Base-by-base conservation (phyloP, 331 rosid genomes). In the Malus hybrid region DNA sequence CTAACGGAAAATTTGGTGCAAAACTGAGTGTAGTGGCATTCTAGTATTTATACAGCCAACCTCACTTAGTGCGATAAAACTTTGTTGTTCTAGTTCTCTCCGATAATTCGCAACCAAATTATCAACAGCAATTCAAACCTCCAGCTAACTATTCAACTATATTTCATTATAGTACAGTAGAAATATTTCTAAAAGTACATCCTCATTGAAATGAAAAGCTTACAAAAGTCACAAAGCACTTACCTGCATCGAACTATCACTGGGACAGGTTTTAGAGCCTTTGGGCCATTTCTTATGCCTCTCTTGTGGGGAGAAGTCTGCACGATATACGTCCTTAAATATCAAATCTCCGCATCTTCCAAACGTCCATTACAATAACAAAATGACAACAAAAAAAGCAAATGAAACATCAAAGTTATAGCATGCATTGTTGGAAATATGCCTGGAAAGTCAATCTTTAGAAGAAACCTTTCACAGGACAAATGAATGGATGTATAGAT, bases 271-370 rank as follows among this genome's bases (percentile, higher is more conserved):
- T 95, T 92, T 76, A 92, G 70, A 69, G 97, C 99, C 84, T 80
- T 95, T 4, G 97, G 97, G 39, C 96, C 99, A 83, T 95, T 95
- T 76, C 99, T 82, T 77, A 95, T 86, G 77, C 97, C 97, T 85
- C 87, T 92, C 86, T 75, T 95, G 80, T 92, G 96, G 56, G 72
- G 88, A 82, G 93, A 85, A 73, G 73, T 75, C 97, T 94, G 84
- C 90, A 85, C 28, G 24, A 72, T 14, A 77, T 7, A 59, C 76
- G 69, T 28, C 42, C 77, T 65, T 46, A 14, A 70, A 54, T 28
- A 80, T 20, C 80, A 65, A 78, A 71, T 12, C 16, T n/a, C 54
- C 16, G 32, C 10, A 61, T 33, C 69, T 65, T 54, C 32, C 19
- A 50, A 48, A 60, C 19, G 2, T 50, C 3, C 52, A 69, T 31